Conservation (phyloP, 371 early-diverging fungal genomes). For the Catenaria anguillulae region DNA sequence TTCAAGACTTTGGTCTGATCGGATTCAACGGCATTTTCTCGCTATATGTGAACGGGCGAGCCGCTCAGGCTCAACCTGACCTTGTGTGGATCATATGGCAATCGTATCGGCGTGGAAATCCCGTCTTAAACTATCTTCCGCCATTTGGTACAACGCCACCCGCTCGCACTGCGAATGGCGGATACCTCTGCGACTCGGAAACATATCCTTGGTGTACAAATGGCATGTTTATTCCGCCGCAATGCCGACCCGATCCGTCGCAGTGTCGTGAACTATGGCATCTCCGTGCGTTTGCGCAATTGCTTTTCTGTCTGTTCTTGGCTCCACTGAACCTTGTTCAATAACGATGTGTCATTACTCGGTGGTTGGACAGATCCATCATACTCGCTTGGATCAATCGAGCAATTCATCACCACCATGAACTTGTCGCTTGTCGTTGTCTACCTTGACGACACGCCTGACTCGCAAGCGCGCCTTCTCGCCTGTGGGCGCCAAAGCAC, state of each 20-base stretch:
- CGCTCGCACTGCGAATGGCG: neutral
- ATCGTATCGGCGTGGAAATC: neutral
- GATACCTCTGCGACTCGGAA: neutral
- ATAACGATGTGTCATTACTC: too few relatives aligned
- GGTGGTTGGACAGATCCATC: too few relatives aligned
- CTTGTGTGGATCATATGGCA: neutral
- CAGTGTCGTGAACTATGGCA: neutral
- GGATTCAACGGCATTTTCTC: neutral
- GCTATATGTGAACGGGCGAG: neutral
- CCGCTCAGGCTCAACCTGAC: neutral
- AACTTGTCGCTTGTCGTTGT: neutral
- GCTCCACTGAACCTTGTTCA: too few relatives aligned
- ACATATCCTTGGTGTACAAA: neutral
- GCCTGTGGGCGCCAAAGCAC: neutral
- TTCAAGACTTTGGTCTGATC: neutral
- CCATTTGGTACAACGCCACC: neutral
- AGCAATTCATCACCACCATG: neutral
- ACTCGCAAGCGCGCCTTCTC: neutral
- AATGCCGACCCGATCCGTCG: neutral
- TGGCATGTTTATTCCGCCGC: conserved; percentile 1
- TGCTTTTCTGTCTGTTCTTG: too few relatives aligned
- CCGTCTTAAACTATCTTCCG: neutral
- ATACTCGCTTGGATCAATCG: neutral
- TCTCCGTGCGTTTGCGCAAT: neutral
- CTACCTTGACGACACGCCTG: neutral